Base-by-base conservation (phyloP, 306 rosid species). In the Sphenostylis stenocarpa region DNA sequence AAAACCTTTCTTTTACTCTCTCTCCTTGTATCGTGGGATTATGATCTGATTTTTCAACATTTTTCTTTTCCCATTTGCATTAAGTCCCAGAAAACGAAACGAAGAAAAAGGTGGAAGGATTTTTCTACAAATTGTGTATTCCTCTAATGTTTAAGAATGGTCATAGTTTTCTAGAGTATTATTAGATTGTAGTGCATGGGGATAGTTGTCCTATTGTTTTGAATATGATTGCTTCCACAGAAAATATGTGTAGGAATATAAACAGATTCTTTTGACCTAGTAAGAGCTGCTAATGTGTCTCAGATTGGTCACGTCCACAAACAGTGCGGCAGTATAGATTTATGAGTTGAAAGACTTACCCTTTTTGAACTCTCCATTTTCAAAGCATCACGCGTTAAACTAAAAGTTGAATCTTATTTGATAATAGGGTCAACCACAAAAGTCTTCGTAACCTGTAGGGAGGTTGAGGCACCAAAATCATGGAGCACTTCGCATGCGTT, bases 341-440 rank as follows among this genome's bases (percentile, higher is more conserved):
- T n/a, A n/a, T n/a, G n/a, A n/a, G 28, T 33, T 6, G 14, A 70
- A 58, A 70, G 63, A 79, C 73, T 60, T 61, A 10, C 24, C 6
- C 41, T 61, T n/a, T 16, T 6, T 13, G 5, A 58, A 28, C 21
- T n/a, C 15, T 16, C n/a, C n/a, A n/a, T n/a, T n/a, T n/a, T n/a
- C n/a, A n/a, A n/a, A n/a, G n/a, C 17, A 1, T 41, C 24, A 61
- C 67, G 44, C 67, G 44, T 66, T 39, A 51, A 76, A 34, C 14
- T 16, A 15, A 31, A 17, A 41, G 8, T 51, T 3, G 0, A 12
- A 44, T 26, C 2, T 44, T 60, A 60, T 43, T 43, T 43, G 79
- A 75, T 19, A 4, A 12, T 75, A 4, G 9, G 55, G 75, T 70
- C 75, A 70, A 31, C 75, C 62, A 28, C 43, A 44, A 44, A 23